Evolutionary conservation across 2,329 filamentous ascomycete species (phyloP).

Genomic region (Colletotrichum viniferum): DNA sequence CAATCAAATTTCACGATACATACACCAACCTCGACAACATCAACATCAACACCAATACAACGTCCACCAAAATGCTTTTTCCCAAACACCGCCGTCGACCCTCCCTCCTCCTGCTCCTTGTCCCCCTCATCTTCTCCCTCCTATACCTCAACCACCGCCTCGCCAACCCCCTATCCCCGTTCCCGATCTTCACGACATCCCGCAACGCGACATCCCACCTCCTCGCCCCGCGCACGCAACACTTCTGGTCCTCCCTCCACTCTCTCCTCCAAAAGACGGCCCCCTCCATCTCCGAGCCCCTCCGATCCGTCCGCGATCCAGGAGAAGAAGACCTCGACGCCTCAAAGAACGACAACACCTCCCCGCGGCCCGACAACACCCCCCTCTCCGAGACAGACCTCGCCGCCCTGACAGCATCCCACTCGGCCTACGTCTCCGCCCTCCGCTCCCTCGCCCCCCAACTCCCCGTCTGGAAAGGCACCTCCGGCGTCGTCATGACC

Average conservation of each 20-base stretch:
- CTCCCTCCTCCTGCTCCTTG: neutral
- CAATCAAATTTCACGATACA: neutral
- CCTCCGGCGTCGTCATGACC: slow-evolving; percentile 55
- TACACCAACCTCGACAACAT: neutral
- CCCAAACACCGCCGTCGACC: neutral
- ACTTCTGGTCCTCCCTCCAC: slow-evolving; percentile 17
- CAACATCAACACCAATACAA: too few relatives aligned
- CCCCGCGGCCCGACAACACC: slow-evolving; percentile 17
- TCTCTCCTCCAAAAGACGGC: neutral
- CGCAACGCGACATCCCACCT: slow-evolving; percentile 10
- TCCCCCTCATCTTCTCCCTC: neutral
- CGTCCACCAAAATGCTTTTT: neutral
- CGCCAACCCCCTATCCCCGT: neutral
- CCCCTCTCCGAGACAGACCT: neutral
- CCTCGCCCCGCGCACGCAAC: neutral
- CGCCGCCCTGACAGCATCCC: neutral
- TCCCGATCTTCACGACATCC: neutral
- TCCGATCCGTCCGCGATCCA: neutral
- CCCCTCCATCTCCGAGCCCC: neutral
- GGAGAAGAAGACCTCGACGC: slow-evolving; percentile 12
- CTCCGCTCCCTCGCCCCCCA: slow-evolving; percentile 32
- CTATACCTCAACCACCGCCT: neutral
- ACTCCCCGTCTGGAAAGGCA: slow-evolving; percentile 32
- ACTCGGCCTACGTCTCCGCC: slow-evolving; percentile 34
- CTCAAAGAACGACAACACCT: neutral